Evolutionary conservation across 1,284 basidiomycete species (phyloP), one percentile per base, ranked within the genome.

Genomic region (Ustanciosporium gigantosporum): DNA sequence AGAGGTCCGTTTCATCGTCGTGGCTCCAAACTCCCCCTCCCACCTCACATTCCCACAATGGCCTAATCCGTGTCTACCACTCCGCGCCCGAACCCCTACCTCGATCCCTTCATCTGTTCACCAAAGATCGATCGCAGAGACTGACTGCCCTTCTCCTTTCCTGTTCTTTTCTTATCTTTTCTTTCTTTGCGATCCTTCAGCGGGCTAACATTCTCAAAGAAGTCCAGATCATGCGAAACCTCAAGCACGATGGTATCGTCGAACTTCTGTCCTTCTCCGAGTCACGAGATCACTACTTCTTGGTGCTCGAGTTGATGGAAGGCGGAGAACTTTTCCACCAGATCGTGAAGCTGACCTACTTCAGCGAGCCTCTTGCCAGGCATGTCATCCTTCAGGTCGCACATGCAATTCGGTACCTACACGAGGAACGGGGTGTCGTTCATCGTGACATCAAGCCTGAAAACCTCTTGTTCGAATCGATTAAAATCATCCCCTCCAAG

Each of bases 371-470:
- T 5, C 52, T 78, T 14, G 57, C 74, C 3, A 56, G 94, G 9
- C 95, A 98, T 79, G 93, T 98, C 75, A 97, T 99, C 65, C 81
- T 95, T 2, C 95, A 99, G 80, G 95, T 98, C 22, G 95, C 95
- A 0, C 84, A 92, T 23, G 95, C 90, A 19, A 96, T 99, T 39
- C 85, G 89, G 35, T 92, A 98, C 79, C 83, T 99, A 14, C 95
- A 99, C 78, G 93, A 98, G 79, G 95, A 97, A 79, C 87, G 91
- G 20, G 95, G 95, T 19, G 92, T 99, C 19, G 93, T 98, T 1
- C 94, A 98, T 79, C 88, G 92, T 20, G 95, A 98, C 76, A 99
- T 99, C 82, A 99, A 99, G 79, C 95, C 95, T 1, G 95, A 98
- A 76, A 99, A 98, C 79, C 81, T 99, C 27, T 82, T 99, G 2